These are phyloP conservation scores for Fusarium albidum DNA, from an alignment of 2,329 filamentous ascomycete genomes.

Conservation along the genomic window DNA sequence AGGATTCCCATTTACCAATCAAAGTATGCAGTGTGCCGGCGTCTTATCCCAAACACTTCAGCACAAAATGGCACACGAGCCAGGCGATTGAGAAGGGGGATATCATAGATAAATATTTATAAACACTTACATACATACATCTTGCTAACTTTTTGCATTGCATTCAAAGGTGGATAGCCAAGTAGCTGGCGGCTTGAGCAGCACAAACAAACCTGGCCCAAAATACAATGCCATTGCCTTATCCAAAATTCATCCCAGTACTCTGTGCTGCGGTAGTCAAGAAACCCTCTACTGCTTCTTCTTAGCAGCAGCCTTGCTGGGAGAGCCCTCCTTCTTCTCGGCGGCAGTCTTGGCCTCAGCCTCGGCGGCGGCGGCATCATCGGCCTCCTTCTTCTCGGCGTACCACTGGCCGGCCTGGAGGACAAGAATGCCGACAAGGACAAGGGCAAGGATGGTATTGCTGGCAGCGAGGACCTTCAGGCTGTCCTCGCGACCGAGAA, in stretches of 20 bases:
- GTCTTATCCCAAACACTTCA: not conserved
- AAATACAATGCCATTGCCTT: not conserved
- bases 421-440: slow-evolving; percentile 89
- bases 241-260: not conserved
- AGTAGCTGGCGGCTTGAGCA: not conserved
- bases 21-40: too few relatives aligned
- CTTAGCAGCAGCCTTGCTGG: slow-evolving; percentile 43
- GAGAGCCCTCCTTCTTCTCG: slow-evolving; percentile 49
- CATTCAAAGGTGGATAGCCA: slow-evolving; percentile 1
- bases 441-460: slow-evolving; percentile 94
- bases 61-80: too few relatives aligned
- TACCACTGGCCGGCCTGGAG: slow-evolving; percentile 99
- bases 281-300: slow-evolving; percentile 46
- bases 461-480: slow-evolving; percentile 90
- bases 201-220: not conserved
- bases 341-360: slow-evolving; percentile 45
- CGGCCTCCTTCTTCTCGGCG: slow-evolving; percentile 89
- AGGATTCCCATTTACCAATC: not conserved
- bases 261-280: not conserved
- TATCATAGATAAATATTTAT: too few relatives aligned
- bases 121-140: not conserved
- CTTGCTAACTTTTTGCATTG: not conserved
- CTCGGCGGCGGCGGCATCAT: slow-evolving; percentile 73
- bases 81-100: too few relatives aligned
- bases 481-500: slow-evolving; percentile 85